Percentiles rank a stretch among this genome's conserved stretches.
Evolutionary conservation across 75 land plant species (phyloP).

Genomic region (Azolla pinnata): DNA sequence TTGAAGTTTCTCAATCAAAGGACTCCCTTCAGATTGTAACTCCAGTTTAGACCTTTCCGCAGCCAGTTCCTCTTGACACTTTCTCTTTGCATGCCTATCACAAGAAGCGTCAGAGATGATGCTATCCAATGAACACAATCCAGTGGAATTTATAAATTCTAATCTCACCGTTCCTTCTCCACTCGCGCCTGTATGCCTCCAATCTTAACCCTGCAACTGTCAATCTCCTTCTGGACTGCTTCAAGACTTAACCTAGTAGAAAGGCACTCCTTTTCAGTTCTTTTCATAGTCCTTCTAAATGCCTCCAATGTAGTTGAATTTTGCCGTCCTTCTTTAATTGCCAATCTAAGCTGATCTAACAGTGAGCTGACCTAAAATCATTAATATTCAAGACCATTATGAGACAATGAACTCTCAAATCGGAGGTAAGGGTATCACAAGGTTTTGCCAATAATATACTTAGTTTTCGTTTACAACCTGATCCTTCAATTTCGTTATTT

Average conservation of each 20-base stretch:
- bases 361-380: constrained; percentile 50
- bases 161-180: constrained; percentile 44
- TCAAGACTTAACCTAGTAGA: constrained; percentile 37
- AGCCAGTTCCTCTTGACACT: constrained; percentile 66
- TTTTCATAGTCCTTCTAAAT: constrained; percentile 39
- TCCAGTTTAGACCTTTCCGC: constrained; percentile 42
- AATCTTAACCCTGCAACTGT: constrained; percentile 26
- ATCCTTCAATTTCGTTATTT: constrained; percentile 22
- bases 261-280: constrained; percentile 44
- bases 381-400: too few relatives aligned
- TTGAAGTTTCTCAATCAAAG: constrained; percentile 53
- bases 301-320: constrained; percentile 32
- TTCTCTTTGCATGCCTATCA: constrained; percentile 61
- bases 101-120: not conserved
- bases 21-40: constrained; percentile 46
- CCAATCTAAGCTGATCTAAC: constrained; percentile 56
- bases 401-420: not conserved
- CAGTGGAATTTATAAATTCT: not conserved
- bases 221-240: constrained; percentile 36
- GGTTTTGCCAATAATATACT: not conserved
- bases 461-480: constrained; percentile 14
- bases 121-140: not conserved
- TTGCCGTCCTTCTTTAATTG: constrained; percentile 56
- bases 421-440: not conserved
- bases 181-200: constrained; percentile 48